Percentiles rank a stretch among this genome's conserved stretches.
These are phyloP conservation scores for Trametes versicolor DNA, from an alignment of 1,284 basidiomycete species.

Conservation along the genomic window DNA sequence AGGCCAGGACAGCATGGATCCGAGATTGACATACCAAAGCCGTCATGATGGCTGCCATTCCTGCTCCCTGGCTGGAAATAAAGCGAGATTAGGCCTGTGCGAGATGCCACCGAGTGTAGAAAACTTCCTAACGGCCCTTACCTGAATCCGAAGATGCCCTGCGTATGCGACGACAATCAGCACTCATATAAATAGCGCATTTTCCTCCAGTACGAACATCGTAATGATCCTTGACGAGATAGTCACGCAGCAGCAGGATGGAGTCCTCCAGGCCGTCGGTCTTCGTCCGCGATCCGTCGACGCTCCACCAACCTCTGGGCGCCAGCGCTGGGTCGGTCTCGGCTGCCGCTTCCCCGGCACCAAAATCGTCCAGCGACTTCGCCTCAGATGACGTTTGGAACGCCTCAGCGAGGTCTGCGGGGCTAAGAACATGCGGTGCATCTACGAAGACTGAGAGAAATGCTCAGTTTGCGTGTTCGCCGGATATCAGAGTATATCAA, in stretches of 20 bases:
- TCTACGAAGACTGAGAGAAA: conserved; percentile 77
- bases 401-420: conserved; percentile 66
- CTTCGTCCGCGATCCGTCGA: conserved; percentile 58
- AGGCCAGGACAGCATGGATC: not conserved
- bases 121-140: conserved; percentile 35
- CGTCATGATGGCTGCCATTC: conserved; percentile 78
- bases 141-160: conserved; percentile 91
- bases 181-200: not conserved
- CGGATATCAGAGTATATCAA: not conserved
- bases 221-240: conserved; percentile 61
- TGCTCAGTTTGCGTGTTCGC: not conserved
- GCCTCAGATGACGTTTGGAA: conserved; percentile 40
- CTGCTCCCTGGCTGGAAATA: conserved; percentile 78
- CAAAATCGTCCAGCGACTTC: conserved; percentile 58
- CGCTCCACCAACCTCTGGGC: conserved; percentile 86
- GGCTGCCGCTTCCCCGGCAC: conserved; percentile 61
- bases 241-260: conserved; percentile 54
- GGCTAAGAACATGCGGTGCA: conserved; percentile 77
- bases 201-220: conserved; percentile 53
- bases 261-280: conserved; percentile 71
- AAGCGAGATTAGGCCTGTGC: not conserved
- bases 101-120: not conserved
- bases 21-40: conserved; percentile 62
- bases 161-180: not conserved
- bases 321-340: conserved; percentile 69